A percentile compares a stretch with the other conserved stretches of the same genome.
Evolutionary conservation across 2,329 filamentous ascomycete genomes (phyloP).

Genomic region (Botrytis paeoniae): DNA sequence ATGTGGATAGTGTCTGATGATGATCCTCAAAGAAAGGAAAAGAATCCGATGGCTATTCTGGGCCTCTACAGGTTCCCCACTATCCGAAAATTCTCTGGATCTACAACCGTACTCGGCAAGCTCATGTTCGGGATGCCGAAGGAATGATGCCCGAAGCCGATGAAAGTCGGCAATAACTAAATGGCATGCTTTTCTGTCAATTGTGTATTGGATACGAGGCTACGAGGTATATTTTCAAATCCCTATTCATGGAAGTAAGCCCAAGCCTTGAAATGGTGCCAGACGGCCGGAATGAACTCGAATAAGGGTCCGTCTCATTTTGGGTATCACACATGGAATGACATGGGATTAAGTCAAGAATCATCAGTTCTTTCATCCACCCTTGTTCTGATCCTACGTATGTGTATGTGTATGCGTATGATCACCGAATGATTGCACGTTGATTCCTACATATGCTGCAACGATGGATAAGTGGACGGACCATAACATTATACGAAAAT

Average conservation of each 20-base stretch:
- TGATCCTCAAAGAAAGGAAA: background rate
- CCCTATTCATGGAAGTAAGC: background rate
- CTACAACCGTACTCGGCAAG: background rate
- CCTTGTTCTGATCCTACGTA: constrained; percentile 12
- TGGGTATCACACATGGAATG: constrained; percentile 6
- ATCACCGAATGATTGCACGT: constrained; percentile 8
- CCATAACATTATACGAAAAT: constrained; percentile 8
- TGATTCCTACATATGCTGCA: constrained; percentile 11
- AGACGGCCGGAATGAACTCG: constrained; percentile 4
- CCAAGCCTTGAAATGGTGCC: background rate
- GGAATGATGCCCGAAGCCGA: constrained; percentile 9
- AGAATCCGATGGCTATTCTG: background rate
- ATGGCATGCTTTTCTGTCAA: constrained; percentile 1
- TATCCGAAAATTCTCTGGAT: background rate
- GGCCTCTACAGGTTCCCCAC: background rate
- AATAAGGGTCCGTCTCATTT: constrained; percentile 7
- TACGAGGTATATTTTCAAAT: background rate
- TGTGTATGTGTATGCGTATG: constrained; percentile 13
- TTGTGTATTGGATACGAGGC: constrained; percentile 2
- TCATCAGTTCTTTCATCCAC: constrained; percentile 7
- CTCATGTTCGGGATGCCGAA: constrained; percentile 17
- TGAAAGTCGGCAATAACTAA: background rate
- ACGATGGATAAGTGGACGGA: background rate
- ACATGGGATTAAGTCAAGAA: constrained; percentile 9
- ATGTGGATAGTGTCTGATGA: constrained; percentile 13